Base-by-base conservation (phyloP, 306 rosid species). In the Macrotyloma uniflorum region DNA sequence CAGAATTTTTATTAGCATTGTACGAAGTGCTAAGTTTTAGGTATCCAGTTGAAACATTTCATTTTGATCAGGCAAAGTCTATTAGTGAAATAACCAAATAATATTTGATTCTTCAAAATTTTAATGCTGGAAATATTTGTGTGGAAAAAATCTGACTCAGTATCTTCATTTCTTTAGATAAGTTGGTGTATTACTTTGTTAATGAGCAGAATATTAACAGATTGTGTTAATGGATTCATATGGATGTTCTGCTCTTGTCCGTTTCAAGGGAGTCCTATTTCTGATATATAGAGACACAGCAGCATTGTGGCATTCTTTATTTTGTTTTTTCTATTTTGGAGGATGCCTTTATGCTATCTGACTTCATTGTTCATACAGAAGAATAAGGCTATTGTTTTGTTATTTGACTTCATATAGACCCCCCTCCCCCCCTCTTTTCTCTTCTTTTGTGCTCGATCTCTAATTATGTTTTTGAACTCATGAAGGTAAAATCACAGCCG, bases 401-500 rank as follows among this genome's bases (percentile, higher is more conserved):
- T 69, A 54, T 35, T 47, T 75, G 50, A 57, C 51, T 28, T 45
- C 46, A 58, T 71, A n/a, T 70, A 43, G 35, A 18, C 19, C 46
- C 26, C 46, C 32, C 12, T 15, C 0, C 6, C 20, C 40, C 47
- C 33, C 11, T 8, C 7, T 4, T 15, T 4, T 20, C 33, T 8
- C 19, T 69, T 20, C 58, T 62, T 77, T 61, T 26, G 54, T 70
- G 36, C 45, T 54, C 62, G 22, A 70, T 45, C 67, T 26, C 33
- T 73, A 40, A 84, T 73, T 66, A 50, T 50, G 54, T 82, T 67
- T 19, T 70, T 53, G 42, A 80, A 73, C 67, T 19, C 36, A 1
- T 90, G 87, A 86, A 93, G 98, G 96, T 94, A 73, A 94, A 94
- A 79, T 90, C 97, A 45, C 96, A 91, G 74, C 98, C 98, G 15